Base-by-base conservation (phyloP, 177 flowering plant species). In the Vitis hybrid region DNA sequence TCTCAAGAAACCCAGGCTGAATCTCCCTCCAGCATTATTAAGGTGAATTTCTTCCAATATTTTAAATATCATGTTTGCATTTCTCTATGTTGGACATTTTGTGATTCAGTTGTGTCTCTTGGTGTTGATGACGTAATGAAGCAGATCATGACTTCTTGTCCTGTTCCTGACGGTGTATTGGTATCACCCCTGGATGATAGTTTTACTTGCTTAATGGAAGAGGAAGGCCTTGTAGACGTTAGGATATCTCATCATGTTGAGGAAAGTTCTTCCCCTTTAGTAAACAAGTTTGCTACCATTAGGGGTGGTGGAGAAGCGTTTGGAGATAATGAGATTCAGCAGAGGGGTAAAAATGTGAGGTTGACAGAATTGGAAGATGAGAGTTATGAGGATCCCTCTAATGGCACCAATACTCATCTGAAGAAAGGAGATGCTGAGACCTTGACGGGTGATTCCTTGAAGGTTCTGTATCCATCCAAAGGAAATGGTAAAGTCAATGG, bases 61-160 rank as follows among this genome's bases (percentile, higher is more conserved):
- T 4, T 58, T 65, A 35, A 40, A 40, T 56, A 16, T 52, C 65
- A 32, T 3, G 46, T 10, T 9, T 50, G 16, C 54, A 10, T 65
- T 51, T 15, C 46, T 71, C 6, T 56, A 40, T 13, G 10, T 58
- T 75, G 65, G 55, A 24, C 21, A 2, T 48, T 27, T 18, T 49
- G 51, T 72, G 79, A 50, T 70, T 21, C 61, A 8, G 32, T 57
- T 51, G 48, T 18, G 4, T 71, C 10, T 56, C 48, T 49, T 56
- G 58, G 50, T 58, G 6, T 57, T 30, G 50, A 56, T 73, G 24
- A 64, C 81, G 56, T 71, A 56, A 11, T 76, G 70, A 55, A 72
- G 24, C 88, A 90, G 94, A 77, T 74, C 5, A 82, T 86, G 89
- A 87, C 85, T 5, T 71, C 88, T 9, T 72, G 73, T 62, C 86